Evolutionary conservation across 768 basidiomycete species (phyloP).

Genomic region (Serpula lacrymans): DNA sequence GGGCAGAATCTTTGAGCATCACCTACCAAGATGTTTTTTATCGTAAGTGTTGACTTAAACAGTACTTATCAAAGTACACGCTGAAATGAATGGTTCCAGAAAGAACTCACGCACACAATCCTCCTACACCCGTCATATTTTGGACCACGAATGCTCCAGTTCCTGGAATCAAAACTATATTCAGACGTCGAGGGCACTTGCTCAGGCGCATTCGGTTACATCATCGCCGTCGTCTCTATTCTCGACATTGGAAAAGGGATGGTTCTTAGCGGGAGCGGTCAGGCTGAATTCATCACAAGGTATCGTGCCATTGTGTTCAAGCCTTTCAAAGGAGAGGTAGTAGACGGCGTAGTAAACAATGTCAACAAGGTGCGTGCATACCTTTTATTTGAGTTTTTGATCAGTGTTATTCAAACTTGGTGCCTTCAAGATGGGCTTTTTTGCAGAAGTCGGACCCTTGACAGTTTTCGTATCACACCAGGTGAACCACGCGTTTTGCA

Average conservation of each 20-base stretch:
- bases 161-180: conserved; percentile 90
- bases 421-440: conserved; percentile 87
- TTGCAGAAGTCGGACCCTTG: conserved; percentile 93
- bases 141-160: conserved; percentile 91
- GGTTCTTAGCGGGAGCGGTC: conserved; percentile 87
- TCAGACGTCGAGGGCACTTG: conserved; percentile 98
- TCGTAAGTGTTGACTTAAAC: conserved; percentile 42
- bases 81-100: conserved; percentile 43
- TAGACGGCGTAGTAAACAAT: conserved; percentile 93
- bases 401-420: not conserved
- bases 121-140: conserved; percentile 98
- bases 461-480: conserved; percentile 95
- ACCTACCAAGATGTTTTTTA: conserved; percentile 71
- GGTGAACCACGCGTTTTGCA: conserved; percentile 58
- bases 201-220: conserved; percentile 91
- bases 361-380: conserved; percentile 79
- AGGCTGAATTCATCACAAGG: conserved; percentile 92
- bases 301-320: conserved; percentile 99
- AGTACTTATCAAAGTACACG: not conserved
- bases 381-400: not conserved
- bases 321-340: conserved; percentile 99
- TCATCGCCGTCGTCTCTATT: conserved; percentile 89
- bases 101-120: conserved; percentile 96
- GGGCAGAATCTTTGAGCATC: no score
- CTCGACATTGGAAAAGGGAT: conserved; percentile 91